These are phyloP conservation scores for Kockiozyma suomiensis DNA, from an alignment of 805 yeast species.

Conservation along the genomic window DNA sequence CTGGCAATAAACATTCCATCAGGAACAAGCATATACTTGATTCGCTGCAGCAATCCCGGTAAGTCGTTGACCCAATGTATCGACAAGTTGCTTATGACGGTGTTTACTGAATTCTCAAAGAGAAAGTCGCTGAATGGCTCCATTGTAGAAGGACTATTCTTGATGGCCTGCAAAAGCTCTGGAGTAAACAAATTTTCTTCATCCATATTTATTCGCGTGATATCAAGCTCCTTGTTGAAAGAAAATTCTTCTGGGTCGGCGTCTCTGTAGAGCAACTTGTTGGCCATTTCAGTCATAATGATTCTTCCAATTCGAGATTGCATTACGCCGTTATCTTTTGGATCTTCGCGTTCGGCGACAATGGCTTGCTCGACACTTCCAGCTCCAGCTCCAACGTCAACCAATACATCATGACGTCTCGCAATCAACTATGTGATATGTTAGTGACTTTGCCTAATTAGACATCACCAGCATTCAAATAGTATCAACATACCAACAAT, in stretches of 20 bases:
- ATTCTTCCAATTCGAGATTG: slow-evolving; percentile 59
- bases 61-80: slow-evolving; percentile 86
- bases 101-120: slow-evolving; percentile 54
- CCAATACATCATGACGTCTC: slow-evolving; percentile 58
- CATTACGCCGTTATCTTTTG: slow-evolving; percentile 52
- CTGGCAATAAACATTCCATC: slow-evolving; percentile 83
- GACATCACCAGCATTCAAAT: too few relatives aligned
- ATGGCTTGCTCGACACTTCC: slow-evolving; percentile 60
- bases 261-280: slow-evolving; percentile 57
- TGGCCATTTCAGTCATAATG: slow-evolving; percentile 68
- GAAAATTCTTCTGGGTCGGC: slow-evolving; percentile 42
- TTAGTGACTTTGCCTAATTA: too few relatives aligned
- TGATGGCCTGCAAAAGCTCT: slow-evolving; percentile 44
- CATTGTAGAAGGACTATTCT: slow-evolving; percentile 8
- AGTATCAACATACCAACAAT: slow-evolving; percentile 49
- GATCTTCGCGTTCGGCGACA: slow-evolving; percentile 43
- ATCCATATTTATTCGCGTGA: slow-evolving; percentile 61
- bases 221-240: slow-evolving; percentile 50
- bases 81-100: slow-evolving; percentile 70
- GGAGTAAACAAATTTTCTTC: slow-evolving; percentile 55
- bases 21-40: slow-evolving; percentile 64
- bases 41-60: slow-evolving; percentile 61
- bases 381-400: slow-evolving; percentile 74
- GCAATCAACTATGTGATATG: slow-evolving; percentile 52
- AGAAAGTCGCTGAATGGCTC: slow-evolving; percentile 18